Percentiles rank a stretch among this genome's conserved stretches.
Evolutionary conservation across 108 stramenopile genomes (phyloP).

Genomic region (Pseudonitzschia multiseries): DNA sequence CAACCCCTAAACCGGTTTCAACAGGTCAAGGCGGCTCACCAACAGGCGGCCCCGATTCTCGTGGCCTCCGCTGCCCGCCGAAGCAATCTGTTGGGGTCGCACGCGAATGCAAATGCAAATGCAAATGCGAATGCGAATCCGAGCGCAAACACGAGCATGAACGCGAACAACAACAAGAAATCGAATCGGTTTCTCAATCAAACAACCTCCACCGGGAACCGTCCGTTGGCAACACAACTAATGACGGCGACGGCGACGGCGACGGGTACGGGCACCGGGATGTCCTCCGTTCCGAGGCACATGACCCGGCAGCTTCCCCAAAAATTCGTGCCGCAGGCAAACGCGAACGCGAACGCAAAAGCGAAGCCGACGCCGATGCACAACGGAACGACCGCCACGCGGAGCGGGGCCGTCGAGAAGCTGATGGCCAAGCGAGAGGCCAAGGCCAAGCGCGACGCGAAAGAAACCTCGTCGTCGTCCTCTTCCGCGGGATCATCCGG

Average conservation of each 20-base stretch:
- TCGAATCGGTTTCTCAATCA: slow-evolving; percentile 2
- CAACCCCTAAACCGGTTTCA: neutral
- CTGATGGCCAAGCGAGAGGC: neutral
- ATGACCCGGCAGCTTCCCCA: slow-evolving; percentile 13
- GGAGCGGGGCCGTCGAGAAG: neutral
- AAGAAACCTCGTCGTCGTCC: too few species aligned
- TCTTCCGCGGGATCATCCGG: too few species aligned
- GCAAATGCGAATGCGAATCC: too few species aligned
- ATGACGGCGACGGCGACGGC: neutral
- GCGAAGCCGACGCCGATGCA: neutral
- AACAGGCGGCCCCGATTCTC: neutral
- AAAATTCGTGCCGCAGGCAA: neutral
- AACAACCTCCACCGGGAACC: slow-evolving; percentile 3
- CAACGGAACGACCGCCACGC: neutral
- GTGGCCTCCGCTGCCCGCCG: neutral
- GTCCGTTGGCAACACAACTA: slow-evolving; percentile 13
- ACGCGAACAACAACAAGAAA: too few species aligned
- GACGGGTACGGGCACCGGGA: neutral
- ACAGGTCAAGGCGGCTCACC: neutral
- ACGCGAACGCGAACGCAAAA: too few species aligned
- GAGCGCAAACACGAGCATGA: too few species aligned
- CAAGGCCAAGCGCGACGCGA: neutral
- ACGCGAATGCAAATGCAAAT: too few species aligned
- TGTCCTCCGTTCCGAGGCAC: slow-evolving; percentile 14
- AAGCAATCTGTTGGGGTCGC: slow-evolving; percentile 1